A percentile compares a stretch with the other conserved stretches of the same genome.
Conservation (phyloP, 495 filamentous ascomycete genomes). For the Schizothecium vesticola region DNA sequence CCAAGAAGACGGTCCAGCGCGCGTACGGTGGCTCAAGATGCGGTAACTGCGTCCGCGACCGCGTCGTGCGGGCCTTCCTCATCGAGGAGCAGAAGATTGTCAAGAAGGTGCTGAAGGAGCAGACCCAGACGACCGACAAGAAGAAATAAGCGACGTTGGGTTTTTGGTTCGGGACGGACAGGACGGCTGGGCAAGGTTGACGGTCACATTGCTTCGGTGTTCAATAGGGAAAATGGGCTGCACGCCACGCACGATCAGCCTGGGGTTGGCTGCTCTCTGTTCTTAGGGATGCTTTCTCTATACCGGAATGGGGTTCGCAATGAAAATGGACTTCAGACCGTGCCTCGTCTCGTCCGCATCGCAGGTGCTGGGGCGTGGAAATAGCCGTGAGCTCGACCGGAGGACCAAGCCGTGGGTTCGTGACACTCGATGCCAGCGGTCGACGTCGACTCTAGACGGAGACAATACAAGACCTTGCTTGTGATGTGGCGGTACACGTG, state of each 20-base stretch:
- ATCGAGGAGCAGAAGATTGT: conserved; percentile 99
- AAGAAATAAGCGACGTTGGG: conserved; percentile 58
- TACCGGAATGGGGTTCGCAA: conserved; percentile 34
- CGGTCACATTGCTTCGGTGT: conserved; percentile 49
- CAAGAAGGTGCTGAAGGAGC: conserved; percentile 98
- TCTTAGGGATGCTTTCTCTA: conserved; percentile 46
- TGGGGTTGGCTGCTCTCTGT: conserved; percentile 34
- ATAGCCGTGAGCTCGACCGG: neutral
- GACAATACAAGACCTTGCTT: neutral
- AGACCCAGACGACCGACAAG: conserved; percentile 55
- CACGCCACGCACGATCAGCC: conserved; percentile 41
- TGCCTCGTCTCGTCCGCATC: conserved; percentile 4
- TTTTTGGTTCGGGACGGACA: conserved; percentile 22
- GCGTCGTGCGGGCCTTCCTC: conserved; percentile 93
- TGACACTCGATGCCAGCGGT: neutral
- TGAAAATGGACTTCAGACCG: conserved; percentile 36
- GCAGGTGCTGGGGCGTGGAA: neutral
- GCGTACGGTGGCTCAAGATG: conserved; percentile 97
- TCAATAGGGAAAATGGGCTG: conserved; percentile 44
- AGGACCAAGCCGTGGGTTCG: neutral
- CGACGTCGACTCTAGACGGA: neutral
- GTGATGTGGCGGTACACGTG: neutral
- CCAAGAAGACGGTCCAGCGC: conserved; percentile 98
- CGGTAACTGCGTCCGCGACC: conserved; percentile 97
- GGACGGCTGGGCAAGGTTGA: conserved; percentile 28